Conservation (phyloP, 768 basidiomycete species). For the Psilocybe cubensis region DNA sequence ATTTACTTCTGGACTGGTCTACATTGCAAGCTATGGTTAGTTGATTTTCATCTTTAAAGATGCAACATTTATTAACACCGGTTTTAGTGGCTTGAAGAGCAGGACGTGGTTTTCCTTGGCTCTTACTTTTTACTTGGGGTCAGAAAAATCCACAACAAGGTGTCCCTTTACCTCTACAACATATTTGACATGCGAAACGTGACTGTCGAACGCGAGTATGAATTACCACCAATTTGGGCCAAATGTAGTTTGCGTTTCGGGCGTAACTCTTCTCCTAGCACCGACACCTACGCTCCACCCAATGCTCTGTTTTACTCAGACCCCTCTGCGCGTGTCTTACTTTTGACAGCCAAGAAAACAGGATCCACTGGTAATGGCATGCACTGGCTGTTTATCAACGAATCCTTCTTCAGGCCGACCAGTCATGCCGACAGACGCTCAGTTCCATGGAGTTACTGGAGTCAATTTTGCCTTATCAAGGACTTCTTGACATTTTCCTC, state of each 20-base stretch:
- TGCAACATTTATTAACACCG: conserved; percentile 7
- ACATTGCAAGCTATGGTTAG: conserved; percentile 49
- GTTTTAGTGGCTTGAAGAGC: conserved; percentile 53
- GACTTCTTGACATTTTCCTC: conserved; percentile 34
- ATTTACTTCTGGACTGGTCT: conserved; percentile 54
- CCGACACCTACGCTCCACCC: conserved; percentile 36
- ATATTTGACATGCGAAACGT: conserved; percentile 46
- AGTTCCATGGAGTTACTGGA: conserved; percentile 62
- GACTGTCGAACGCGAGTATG: conserved; percentile 51
- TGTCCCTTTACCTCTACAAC: conserved; percentile 50
- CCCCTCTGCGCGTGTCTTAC: conserved; percentile 51
- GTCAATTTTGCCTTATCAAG: conserved; percentile 50
- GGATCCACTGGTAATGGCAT: conserved; percentile 31
- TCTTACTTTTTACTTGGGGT: conserved; percentile 47
- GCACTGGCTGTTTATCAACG: conserved; percentile 59
- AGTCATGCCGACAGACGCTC: conserved; percentile 44
- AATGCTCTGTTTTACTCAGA: conserved; percentile 62
- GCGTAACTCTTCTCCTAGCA: conserved; percentile 47
- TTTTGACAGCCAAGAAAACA: conserved; percentile 47
- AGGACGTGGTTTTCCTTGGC: conserved; percentile 49
- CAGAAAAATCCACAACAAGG: conserved; percentile 36
- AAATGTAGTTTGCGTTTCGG: conserved; percentile 49
- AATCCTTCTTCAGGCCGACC: conserved; percentile 51
- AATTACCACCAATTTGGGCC: conserved; percentile 58
- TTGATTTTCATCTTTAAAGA: conserved; percentile 5